A percentile compares a stretch with the other conserved stretches of the same genome.
These are phyloP conservation scores for Hemisphaericaspora nanyangensis DNA, from an alignment of 805 yeast species.

Conservation along the genomic window DNA sequence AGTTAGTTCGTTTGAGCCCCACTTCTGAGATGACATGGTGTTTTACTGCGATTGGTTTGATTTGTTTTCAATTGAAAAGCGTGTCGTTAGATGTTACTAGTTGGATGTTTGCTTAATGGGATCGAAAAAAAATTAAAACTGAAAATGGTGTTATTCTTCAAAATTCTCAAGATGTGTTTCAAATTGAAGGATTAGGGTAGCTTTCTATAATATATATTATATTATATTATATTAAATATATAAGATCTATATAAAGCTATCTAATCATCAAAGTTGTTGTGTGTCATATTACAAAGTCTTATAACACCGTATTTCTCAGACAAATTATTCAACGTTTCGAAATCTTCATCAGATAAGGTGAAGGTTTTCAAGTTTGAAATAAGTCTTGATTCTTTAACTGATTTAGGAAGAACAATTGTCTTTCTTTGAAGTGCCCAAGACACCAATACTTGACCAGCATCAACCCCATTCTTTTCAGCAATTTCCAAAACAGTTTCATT, in stretches of 20 bases:
- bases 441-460: conserved; percentile 32
- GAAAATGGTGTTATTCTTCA: too few species aligned
- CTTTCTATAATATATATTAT: too few species aligned
- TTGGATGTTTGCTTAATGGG: too few species aligned
- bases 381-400: conserved; percentile 33
- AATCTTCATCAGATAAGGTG: conserved; percentile 32
- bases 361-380: conserved; percentile 35
- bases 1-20: conserved; percentile 4
- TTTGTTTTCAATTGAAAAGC: too few species aligned
- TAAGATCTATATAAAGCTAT: neutral
- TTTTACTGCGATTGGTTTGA: neutral
- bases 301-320: conserved; percentile 30
- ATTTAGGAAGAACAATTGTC: conserved; percentile 38
- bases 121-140: too few species aligned
- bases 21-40: neutral
- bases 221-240: too few species aligned
- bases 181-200: too few species aligned
- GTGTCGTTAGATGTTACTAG: too few species aligned
- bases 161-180: too few species aligned
- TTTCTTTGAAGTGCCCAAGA: conserved; percentile 40
- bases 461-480: conserved; percentile 28
- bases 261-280: conserved; percentile 10
- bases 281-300: conserved; percentile 26
- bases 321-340: conserved; percentile 28
- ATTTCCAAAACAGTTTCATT: conserved; percentile 23